These are phyloP conservation scores for Cyamopsis tetragonoloba DNA, from an alignment of 306 rosid species.

Conservation along the genomic window DNA sequence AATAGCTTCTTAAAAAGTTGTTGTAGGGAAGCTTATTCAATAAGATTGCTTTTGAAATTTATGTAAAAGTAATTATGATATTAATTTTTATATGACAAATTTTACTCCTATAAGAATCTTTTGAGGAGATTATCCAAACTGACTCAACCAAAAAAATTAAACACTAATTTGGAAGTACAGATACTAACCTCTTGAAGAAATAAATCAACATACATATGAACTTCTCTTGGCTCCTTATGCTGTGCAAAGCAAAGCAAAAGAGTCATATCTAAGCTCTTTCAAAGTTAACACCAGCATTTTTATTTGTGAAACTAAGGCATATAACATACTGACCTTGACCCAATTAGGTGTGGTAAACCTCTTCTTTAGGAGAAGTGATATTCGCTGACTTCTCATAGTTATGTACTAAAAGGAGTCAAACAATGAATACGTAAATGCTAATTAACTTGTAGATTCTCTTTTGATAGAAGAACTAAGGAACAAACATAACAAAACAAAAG, in stretches of 20 bases:
- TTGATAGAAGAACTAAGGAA: not conserved
- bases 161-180: not conserved
- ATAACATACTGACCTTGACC: slow-evolving; percentile 65
- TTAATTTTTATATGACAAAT: too few species aligned
- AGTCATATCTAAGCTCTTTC: slow-evolving; percentile 11
- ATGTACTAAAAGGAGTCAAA: slow-evolving; percentile 56
- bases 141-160: not conserved
- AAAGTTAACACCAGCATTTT: not conserved
- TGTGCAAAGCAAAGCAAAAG: slow-evolving; percentile 36
- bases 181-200: slow-evolving; percentile 81
- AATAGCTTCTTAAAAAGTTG: too few species aligned
- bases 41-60: too few species aligned
- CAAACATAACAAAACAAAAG: too few species aligned
- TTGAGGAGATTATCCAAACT: too few species aligned
- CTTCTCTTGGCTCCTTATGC: slow-evolving; percentile 99
- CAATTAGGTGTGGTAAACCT: slow-evolving; percentile 85
- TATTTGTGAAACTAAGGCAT: not conserved
- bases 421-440: slow-evolving; percentile 4
- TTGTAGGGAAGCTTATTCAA: too few species aligned
- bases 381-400: slow-evolving; percentile 66
- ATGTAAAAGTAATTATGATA: too few species aligned
- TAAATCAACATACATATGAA: slow-evolving; percentile 91
- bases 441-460: not conserved
- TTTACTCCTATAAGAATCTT: too few species aligned
- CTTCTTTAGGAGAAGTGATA: slow-evolving; percentile 73